These are phyloP conservation scores for Phytopythium oedochilum DNA, from an alignment of 352 stramenopile species.

Conservation along the genomic window DNA sequence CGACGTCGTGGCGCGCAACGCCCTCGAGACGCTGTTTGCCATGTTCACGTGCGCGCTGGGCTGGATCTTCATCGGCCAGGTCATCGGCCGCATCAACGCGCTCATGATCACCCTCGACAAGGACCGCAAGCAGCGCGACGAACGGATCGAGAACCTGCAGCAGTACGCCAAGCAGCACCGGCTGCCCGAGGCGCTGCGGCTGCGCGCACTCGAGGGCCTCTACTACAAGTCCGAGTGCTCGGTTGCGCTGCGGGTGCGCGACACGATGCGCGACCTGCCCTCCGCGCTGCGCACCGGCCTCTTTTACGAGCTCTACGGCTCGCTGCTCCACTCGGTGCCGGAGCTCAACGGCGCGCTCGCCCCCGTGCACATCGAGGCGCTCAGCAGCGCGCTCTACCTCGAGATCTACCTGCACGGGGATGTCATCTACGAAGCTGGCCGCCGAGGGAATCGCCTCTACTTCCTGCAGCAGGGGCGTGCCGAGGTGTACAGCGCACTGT, in stretches of 20 bases:
- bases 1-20: slow-evolving; percentile 58
- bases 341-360: slow-evolving; percentile 33
- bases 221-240: slow-evolving; percentile 48
- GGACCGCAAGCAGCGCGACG: slow-evolving; percentile 41
- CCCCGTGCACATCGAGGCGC: slow-evolving; percentile 37
- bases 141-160: slow-evolving; percentile 56
- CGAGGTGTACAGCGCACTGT: slow-evolving; percentile 34
- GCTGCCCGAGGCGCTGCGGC: slow-evolving; percentile 31
- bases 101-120: slow-evolving; percentile 70
- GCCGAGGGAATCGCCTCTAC: slow-evolving; percentile 34
- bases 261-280: slow-evolving; percentile 48
- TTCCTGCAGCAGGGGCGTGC: slow-evolving; percentile 45
- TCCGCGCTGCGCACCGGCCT: slow-evolving; percentile 26
- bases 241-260: slow-evolving; percentile 27
- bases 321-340: slow-evolving; percentile 19
- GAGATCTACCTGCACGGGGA: slow-evolving; percentile 67
- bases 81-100: slow-evolving; percentile 62
- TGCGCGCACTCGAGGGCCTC: slow-evolving; percentile 45
- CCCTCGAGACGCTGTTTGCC: slow-evolving; percentile 53
- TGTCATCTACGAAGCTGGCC: slow-evolving; percentile 46
- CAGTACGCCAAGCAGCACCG: slow-evolving; percentile 60
- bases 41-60: slow-evolving; percentile 63
- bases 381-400: slow-evolving; percentile 40
- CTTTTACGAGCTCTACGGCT: slow-evolving; percentile 51
- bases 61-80: slow-evolving; percentile 74